A percentile compares a stretch with the other conserved stretches of the same genome.
phyloP scores from a whole-genome alignment of 2,329 filamentous ascomycete species.

The Fulvia fulva region DNA sequence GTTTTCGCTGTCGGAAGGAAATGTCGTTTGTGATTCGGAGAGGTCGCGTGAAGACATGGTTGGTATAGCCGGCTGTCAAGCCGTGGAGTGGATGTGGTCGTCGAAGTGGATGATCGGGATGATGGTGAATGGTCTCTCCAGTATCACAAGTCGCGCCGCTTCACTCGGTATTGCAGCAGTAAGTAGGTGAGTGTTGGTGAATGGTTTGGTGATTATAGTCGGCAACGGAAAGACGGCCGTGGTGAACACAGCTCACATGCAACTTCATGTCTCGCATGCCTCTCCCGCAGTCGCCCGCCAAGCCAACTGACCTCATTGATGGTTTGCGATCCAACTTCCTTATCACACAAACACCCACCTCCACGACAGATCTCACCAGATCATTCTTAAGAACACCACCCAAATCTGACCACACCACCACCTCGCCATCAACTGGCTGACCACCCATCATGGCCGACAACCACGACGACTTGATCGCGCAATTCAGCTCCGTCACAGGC shows the following conservation, averaged over 20 bases:
- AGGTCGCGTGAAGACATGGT: slow-evolving; percentile 54
- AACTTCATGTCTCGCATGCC: not conserved
- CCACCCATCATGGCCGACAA: slow-evolving; percentile 27
- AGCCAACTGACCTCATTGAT: not conserved
- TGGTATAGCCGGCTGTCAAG: not conserved
- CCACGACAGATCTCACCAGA: not conserved
- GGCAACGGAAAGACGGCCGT: not conserved
- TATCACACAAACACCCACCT: not conserved
- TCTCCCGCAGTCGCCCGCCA: not conserved
- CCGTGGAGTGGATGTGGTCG: not conserved
- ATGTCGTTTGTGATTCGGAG: slow-evolving; percentile 69
- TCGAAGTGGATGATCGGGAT: not conserved
- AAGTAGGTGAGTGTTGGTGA: not conserved
- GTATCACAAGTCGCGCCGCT: too few relatives aligned
- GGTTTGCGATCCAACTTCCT: not conserved
- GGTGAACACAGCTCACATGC: not conserved
- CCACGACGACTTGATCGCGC: slow-evolving; percentile 32
- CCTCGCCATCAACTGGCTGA: not conserved
- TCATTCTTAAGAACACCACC: not conserved
- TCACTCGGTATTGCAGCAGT: too few relatives aligned
- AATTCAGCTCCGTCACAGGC: slow-evolving; percentile 37
- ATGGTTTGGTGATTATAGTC: not conserved
- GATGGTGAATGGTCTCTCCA: not conserved
- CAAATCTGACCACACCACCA: slow-evolving; percentile 1
- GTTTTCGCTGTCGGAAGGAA: slow-evolving; percentile 78